A percentile compares a stretch with the other conserved stretches of the same genome.
phyloP scores from a whole-genome alignment of 352 stramenopile genomes.

The Aphanomyces cochlioides region DNA sequence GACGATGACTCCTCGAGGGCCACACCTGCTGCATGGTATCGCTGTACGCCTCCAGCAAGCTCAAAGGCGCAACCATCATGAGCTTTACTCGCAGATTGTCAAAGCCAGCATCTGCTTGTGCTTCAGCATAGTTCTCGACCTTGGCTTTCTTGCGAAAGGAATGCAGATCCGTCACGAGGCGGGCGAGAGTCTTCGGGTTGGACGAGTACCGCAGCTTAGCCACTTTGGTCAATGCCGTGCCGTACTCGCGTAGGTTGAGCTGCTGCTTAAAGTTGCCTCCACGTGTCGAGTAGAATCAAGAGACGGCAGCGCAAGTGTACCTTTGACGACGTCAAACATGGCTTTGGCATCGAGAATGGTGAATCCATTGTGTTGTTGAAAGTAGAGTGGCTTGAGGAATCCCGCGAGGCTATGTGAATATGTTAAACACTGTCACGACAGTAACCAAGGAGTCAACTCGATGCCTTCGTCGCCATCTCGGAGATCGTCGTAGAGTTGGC shows the following conservation, averaged over 20 bases:
- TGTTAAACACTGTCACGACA: not conserved
- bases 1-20: not conserved
- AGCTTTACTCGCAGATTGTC: conserved; percentile 53
- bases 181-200: conserved; percentile 31
- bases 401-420: conserved; percentile 7
- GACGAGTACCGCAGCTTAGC: conserved; percentile 28
- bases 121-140: not conserved
- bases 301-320: conserved; percentile 25
- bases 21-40: conserved; percentile 24
- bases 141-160: not conserved
- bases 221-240: conserved; percentile 23
- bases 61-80: conserved; percentile 41
- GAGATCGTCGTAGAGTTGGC: conserved; percentile 18
- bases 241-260: conserved; percentile 24
- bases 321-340: conserved; percentile 54
- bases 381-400: conserved; percentile 45
- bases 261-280: conserved; percentile 17
- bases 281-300: not conserved
- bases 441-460: not conserved
- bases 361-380: conserved; percentile 56
- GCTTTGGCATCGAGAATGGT: conserved; percentile 64
- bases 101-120: conserved; percentile 26
- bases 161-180: conserved; percentile 41
- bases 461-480: conserved; percentile 22
- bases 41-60: conserved; percentile 49